Base-by-base conservation (phyloP, 495 filamentous ascomycete species). In the Neohortaea acidophila region DNA sequence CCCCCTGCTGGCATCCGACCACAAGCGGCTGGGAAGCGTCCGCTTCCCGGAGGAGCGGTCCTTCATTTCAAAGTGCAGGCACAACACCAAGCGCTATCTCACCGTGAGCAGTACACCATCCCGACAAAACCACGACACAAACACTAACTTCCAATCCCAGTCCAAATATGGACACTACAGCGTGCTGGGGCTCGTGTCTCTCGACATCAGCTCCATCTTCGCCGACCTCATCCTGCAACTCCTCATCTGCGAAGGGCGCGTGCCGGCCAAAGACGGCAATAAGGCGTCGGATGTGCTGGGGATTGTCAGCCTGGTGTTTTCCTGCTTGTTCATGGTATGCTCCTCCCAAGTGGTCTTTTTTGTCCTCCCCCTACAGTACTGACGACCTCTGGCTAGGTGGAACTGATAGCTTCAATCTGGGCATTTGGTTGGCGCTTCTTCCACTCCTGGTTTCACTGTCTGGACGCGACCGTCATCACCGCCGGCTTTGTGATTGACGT, bases 401-500 rank as follows among this genome's bases (percentile, higher is more conserved):
- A 39, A 25, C 20, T 47, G 37, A 1, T 39, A 20, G 42, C 34
- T 28, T 28, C 32, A 28, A 9, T 41, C 9, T 48, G 39, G 32
- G 33, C 31, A 2, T 51, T 47, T 23, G 39, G 38, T 12, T 43
- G 4, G 38, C 2, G 75, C 7, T 80, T 74, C 56, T 77, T 80
- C 47, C 46, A 59, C 20, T 68, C 68, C 18, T 64, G 56, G 53
- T 77, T 81, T 52, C 75, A 75, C 51, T 56, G 56, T 42, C 71
- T 82, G 47, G 77, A 82, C 51, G 70, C 72, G 11, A 34, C 59
- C 13, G 67, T 80, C 18, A 77, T 82, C 48, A 37, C 78, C 1
- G 61, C 61, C 2, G 68, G 68, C 32, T 77, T 81, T 47, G 51
- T 70, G 23, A 55, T 76, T 38, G 73, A 77, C 43, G 55, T 79